A percentile compares a stretch with the other conserved stretches of the same genome.
Conservation (phyloP, 78 protist species). For the Dictyostelium capitatum region DNA sequence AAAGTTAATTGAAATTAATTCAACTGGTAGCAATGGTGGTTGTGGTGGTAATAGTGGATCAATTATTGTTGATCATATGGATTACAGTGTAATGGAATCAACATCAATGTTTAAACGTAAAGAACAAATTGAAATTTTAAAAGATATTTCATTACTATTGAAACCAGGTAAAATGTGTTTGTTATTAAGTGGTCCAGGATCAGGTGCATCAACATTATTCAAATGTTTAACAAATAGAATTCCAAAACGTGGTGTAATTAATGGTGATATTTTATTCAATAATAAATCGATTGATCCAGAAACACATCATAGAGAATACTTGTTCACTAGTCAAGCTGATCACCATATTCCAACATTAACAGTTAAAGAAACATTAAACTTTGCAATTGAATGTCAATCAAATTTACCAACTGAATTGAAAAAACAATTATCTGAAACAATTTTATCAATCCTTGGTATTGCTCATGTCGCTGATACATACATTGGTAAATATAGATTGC, state of each 20-base stretch:
- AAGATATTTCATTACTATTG: constrained; percentile 22
- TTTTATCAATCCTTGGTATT: constrained; percentile 84
- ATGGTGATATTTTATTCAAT: constrained; percentile 42
- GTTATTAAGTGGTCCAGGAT: constrained; percentile 51
- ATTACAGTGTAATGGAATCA: constrained; percentile 43
- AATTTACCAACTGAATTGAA: background rate
- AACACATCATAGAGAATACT: constrained; percentile 19
- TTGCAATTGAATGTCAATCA: constrained; percentile 74
- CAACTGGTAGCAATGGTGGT: background rate
- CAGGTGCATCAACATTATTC: constrained; percentile 49
- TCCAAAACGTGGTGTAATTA: constrained; percentile 33
- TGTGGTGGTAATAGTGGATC: background rate
- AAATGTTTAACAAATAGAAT: constrained; percentile 47
- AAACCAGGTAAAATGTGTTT: constrained; percentile 78
- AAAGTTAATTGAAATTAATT: background rate
- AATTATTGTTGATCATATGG: constrained; percentile 17
- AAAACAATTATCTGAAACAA: background rate
- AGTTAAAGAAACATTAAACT: constrained; percentile 75
- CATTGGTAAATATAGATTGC: too few relatives aligned
- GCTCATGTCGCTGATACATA: constrained; percentile 65
- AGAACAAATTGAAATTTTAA: constrained; percentile 8
- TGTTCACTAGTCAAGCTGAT: constrained; percentile 44
- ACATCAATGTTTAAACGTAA: background rate
- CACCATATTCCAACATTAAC: constrained; percentile 74
- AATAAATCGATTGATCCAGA: constrained; percentile 17